phyloP scores from a whole-genome alignment of 768 basidiomycete genomes.

The Gelatoporia subvermispora region DNA sequence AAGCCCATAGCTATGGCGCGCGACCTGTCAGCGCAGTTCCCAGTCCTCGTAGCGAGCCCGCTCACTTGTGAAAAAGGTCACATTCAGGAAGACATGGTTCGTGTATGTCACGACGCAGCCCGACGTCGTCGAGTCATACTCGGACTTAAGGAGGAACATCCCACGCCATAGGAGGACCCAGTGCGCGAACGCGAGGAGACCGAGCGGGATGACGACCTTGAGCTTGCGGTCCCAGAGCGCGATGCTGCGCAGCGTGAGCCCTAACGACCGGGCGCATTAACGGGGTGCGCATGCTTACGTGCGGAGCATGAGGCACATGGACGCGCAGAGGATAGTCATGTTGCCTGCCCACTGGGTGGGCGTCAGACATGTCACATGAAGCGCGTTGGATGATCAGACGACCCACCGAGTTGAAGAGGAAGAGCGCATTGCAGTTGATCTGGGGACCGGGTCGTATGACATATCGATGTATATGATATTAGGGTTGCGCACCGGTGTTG shows the following conservation, averaged over 20 bases:
- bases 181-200: constrained; percentile 53
- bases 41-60: constrained; percentile 5
- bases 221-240: constrained; percentile 65
- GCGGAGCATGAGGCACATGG: constrained; percentile 66
- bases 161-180: constrained; percentile 66
- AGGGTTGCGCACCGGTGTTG: constrained; percentile 35
- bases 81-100: constrained; percentile 52
- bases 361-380: too few relatives aligned
- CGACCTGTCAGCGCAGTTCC: constrained; percentile 6
- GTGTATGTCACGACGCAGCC: constrained; percentile 50
- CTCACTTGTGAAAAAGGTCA: constrained; percentile 69
- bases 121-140: constrained; percentile 38
- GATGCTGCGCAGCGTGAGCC: constrained; percentile 39
- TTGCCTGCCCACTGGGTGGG: constrained; percentile 52
- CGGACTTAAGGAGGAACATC: constrained; percentile 61
- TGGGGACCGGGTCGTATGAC: too few relatives aligned
- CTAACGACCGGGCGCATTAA: not conserved
- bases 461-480: too few relatives aligned
- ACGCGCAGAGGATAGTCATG: constrained; percentile 59
- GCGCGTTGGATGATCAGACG: too few relatives aligned
- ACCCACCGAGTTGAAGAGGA: constrained; percentile 63
- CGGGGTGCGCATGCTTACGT: constrained; percentile 42
- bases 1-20: constrained; percentile 58
- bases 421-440: constrained; percentile 67
- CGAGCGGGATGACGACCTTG: constrained; percentile 45